phyloP scores from a whole-genome alignment of 2,329 filamentous ascomycete genomes.

The Fusarium virguliforme region DNA sequence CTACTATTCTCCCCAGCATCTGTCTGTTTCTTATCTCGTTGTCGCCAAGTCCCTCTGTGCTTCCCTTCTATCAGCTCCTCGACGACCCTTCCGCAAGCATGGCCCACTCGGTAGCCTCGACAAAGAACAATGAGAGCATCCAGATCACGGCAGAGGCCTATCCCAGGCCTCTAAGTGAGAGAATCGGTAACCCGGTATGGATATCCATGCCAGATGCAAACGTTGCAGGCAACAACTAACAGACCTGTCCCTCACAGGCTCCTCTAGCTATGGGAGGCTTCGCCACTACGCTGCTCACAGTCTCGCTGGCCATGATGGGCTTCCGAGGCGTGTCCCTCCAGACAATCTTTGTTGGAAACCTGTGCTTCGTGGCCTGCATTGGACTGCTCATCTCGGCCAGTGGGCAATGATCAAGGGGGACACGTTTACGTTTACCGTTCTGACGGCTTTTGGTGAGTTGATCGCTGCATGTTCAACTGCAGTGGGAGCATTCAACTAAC shows the following conservation, averaged over 20 bases:
- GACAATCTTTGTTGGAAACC: constrained; percentile 49
- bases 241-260: neutral
- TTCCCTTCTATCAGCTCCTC: neutral
- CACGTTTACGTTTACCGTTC: constrained; percentile 50
- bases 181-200: constrained; percentile 31
- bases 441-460: constrained; percentile 48
- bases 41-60: no score
- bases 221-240: constrained; percentile 10
- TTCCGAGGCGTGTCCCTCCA: constrained; percentile 47
- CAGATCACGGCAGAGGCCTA: constrained; percentile 14
- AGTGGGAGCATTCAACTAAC: constrained; percentile 6
- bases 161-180: constrained; percentile 4
- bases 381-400: constrained; percentile 50
- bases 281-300: constrained; percentile 47
- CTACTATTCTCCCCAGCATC: neutral
- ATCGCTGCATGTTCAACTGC: no score
- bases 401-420: constrained; percentile 50
- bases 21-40: neutral
- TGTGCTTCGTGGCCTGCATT: constrained; percentile 50
- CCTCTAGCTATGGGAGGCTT: constrained; percentile 51
- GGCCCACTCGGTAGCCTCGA: constrained; percentile 18
- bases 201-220: neutral
- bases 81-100: constrained; percentile 8
- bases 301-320: constrained; percentile 51
- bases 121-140: constrained; percentile 18